These are phyloP conservation scores for Hapsidospora chrysogenum DNA, from an alignment of 495 filamentous ascomycete genomes.

Conservation along the genomic window DNA sequence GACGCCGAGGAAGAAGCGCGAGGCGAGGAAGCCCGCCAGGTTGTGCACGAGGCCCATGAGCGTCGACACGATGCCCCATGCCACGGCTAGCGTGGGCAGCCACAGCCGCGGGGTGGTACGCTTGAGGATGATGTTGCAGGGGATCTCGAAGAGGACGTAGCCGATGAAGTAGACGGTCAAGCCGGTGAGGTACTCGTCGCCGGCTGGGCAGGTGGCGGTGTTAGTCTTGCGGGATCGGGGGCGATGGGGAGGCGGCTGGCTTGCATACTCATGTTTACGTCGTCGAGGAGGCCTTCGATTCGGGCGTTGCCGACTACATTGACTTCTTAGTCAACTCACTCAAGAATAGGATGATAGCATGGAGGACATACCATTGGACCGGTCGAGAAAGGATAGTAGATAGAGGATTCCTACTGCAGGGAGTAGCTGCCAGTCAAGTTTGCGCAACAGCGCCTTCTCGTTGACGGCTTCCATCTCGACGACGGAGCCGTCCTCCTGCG, in stretches of 20 bases:
- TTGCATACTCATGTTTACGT: conserved; percentile 40
- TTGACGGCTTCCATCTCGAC: conserved; percentile 17
- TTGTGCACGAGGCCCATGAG: conserved; percentile 54
- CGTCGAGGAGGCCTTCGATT: conserved; percentile 44
- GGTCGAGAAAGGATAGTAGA: conserved; percentile 56
- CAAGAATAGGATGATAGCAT: neutral
- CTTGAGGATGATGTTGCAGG: conserved; percentile 60
- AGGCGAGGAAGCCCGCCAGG: conserved; percentile 43
- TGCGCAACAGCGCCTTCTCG: conserved; percentile 46
- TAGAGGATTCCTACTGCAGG: conserved; percentile 55
- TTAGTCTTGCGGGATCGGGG: no score
- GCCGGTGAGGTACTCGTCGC: conserved; percentile 54
- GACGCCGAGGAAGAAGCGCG: conserved; percentile 44
- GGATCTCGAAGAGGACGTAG: conserved; percentile 49
- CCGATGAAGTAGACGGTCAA: conserved; percentile 63
- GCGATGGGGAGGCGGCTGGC: neutral
- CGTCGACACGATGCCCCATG: conserved; percentile 47
- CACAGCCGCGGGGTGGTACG: conserved; percentile 48
- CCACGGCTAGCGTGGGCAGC: conserved; percentile 24
- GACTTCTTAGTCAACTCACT: conserved; percentile 4
- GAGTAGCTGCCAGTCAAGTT: conserved; percentile 45
- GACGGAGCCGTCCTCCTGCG: no score
- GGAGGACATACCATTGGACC: conserved; percentile 43
- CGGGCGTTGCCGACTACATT: conserved; percentile 27
- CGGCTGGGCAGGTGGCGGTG: conserved; percentile 14